phyloP scores from a whole-genome alignment of 345 rosid species.

The Noccaea bulbosa region DNA sequence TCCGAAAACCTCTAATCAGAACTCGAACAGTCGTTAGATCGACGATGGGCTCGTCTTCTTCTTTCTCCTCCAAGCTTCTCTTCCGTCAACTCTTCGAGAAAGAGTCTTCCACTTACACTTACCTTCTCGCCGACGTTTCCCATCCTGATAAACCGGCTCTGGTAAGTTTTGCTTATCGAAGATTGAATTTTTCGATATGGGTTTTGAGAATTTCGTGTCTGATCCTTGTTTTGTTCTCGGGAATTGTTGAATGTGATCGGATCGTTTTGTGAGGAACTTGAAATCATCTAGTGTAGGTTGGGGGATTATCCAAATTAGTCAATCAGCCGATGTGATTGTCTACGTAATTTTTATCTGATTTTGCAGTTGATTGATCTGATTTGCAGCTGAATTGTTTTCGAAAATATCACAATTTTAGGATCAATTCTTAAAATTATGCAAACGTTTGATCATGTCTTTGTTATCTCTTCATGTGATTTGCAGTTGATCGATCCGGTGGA shows the following conservation, averaged over 20 bases:
- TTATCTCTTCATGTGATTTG: neutral
- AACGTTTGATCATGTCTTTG: neutral
- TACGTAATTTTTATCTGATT: neutral
- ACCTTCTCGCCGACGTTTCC: slow-evolving; percentile 83
- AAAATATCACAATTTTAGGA: neutral
- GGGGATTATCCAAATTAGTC: neutral
- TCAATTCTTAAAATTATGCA: neutral
- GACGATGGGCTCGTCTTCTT: slow-evolving; percentile 45
- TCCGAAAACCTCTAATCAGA: slow-evolving; percentile 20
- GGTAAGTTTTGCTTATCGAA: slow-evolving; percentile 45
- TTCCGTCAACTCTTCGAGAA: slow-evolving; percentile 93
- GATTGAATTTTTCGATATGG: slow-evolving; percentile 15
- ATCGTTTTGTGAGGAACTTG: neutral
- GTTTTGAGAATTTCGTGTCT: slow-evolving; percentile 12
- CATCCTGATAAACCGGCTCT: slow-evolving; percentile 90
- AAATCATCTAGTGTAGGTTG: neutral
- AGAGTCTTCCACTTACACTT: slow-evolving; percentile 87
- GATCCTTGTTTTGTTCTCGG: neutral
- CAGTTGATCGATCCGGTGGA: slow-evolving; percentile 98
- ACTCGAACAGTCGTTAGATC: slow-evolving; percentile 28
- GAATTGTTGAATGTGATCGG: slow-evolving; percentile 2
- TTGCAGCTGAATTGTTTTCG: too few species aligned
- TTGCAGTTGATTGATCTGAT: neutral
- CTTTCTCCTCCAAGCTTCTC: slow-evolving; percentile 56
- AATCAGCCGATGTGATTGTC: neutral